phyloP scores from a whole-genome alignment of 306 rosid species.

The Sicyos edulis region DNA sequence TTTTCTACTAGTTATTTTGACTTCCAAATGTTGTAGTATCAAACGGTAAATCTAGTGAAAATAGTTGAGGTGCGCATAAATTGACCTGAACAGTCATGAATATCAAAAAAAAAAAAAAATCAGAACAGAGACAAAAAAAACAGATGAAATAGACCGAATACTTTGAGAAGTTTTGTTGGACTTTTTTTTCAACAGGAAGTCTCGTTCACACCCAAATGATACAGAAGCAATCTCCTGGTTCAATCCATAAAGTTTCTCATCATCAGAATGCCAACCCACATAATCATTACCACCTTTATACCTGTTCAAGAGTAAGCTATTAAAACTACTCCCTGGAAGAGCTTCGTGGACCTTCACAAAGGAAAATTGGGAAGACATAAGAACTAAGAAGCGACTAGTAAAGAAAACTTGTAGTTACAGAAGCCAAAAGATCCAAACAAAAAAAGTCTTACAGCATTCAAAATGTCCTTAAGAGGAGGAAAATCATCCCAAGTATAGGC shows the following conservation, averaged over 20 bases:
- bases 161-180: conserved; percentile 43
- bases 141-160: conserved; percentile 23
- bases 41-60: too few relatives aligned
- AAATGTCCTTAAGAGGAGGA: conserved; percentile 63
- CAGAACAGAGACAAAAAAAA: background rate
- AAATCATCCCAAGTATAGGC: conserved; percentile 83
- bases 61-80: too few relatives aligned
- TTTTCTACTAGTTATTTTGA: too few relatives aligned
- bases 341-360: conserved; percentile 62
- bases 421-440: background rate
- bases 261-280: conserved; percentile 96
- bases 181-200: conserved; percentile 70
- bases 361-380: background rate
- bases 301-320: conserved; percentile 84
- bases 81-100: too few relatives aligned
- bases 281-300: conserved; percentile 75
- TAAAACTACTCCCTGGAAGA: conserved; percentile 82
- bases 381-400: background rate
- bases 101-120: too few relatives aligned
- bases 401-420: background rate
- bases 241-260: conserved; percentile 78
- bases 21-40: too few relatives aligned
- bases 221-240: conserved; percentile 83
- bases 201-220: conserved; percentile 83
- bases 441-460: conserved; percentile 54